Percentiles rank a stretch among this genome's conserved stretches.
Evolutionary conservation across 495 filamentous ascomycete species (phyloP).

Genomic region (Physcia stellaris): DNA sequence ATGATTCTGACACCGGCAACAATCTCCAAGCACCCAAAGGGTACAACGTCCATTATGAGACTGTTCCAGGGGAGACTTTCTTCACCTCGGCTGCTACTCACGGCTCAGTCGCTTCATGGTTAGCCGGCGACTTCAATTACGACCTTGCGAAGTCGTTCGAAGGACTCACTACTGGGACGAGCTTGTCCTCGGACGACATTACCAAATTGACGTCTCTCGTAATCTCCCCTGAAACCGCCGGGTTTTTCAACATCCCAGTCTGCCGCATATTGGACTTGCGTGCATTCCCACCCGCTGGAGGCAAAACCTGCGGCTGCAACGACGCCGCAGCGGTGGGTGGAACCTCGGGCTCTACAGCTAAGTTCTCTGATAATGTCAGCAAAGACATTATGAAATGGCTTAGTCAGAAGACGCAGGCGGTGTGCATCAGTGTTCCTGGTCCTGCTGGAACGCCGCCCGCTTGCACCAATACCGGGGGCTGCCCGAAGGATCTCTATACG

Average conservation of each 20-base stretch:
- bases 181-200: neutral
- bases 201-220: neutral
- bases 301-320: no score
- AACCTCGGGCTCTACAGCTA: neutral
- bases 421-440: no score
- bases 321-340: neutral
- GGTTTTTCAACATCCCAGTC: constrained; percentile 13
- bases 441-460: no score
- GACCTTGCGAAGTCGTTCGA: constrained; percentile 1
- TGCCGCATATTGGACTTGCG: constrained; percentile 8
- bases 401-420: no score
- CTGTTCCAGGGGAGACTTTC: constrained; percentile 1
- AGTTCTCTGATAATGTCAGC: neutral
- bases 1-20: neutral
- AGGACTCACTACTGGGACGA: constrained; percentile 1
- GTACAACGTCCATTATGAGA: neutral
- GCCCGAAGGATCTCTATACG: no score
- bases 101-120: constrained; percentile 5
- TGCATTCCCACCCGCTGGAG: constrained; percentile 3
- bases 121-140: constrained; percentile 7
- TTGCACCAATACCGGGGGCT: no score
- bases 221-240: constrained; percentile 5
- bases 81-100: constrained; percentile 1
- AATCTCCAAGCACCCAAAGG: neutral
- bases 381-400: no score